phyloP scores from a whole-genome alignment of 805 yeast genomes.

The Zygosaccharomyces lentus region DNA sequence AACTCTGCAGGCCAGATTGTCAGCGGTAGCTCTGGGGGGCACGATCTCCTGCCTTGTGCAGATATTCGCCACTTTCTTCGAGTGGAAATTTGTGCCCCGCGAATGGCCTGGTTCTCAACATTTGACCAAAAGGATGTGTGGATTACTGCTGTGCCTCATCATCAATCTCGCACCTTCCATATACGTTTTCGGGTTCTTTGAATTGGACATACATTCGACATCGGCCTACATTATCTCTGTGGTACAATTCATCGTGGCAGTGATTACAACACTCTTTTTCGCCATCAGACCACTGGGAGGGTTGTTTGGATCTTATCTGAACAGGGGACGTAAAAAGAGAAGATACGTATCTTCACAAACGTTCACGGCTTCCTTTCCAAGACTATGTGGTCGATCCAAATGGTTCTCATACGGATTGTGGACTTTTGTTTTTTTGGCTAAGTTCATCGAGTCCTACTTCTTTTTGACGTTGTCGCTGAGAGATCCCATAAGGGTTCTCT shows the following conservation, averaged over 20 bases:
- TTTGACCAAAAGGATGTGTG: conserved; percentile 43
- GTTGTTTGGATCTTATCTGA: conserved; percentile 43
- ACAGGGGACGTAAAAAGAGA: conserved; percentile 36
- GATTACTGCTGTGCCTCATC: conserved; percentile 41
- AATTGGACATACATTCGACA: conserved; percentile 30
- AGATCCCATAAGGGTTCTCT: conserved; percentile 69
- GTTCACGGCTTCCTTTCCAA: conserved; percentile 59
- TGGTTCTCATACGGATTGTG: conserved; percentile 67
- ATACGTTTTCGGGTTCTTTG: conserved; percentile 43
- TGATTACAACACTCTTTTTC: conserved; percentile 51
- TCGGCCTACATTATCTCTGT: conserved; percentile 43
- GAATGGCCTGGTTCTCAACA: conserved; percentile 69
- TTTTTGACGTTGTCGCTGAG: conserved; percentile 67
- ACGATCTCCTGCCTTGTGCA: conserved; percentile 54
- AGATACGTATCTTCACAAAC: conserved; percentile 47
- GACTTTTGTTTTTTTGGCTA: conserved; percentile 61
- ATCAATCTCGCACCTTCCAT: conserved; percentile 49
- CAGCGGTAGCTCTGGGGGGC: conserved; percentile 67
- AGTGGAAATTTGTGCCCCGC: conserved; percentile 63
- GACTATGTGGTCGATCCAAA: conserved; percentile 48
- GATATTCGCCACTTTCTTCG: conserved; percentile 52
- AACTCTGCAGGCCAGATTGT: conserved; percentile 46
- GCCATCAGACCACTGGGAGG: conserved; percentile 59
- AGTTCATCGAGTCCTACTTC: conserved; percentile 73
- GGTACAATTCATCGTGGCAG: conserved; percentile 53